These are phyloP conservation scores for Penicillium thymicola DNA, from an alignment of 2,329 filamentous ascomycete species.

Conservation along the genomic window DNA sequence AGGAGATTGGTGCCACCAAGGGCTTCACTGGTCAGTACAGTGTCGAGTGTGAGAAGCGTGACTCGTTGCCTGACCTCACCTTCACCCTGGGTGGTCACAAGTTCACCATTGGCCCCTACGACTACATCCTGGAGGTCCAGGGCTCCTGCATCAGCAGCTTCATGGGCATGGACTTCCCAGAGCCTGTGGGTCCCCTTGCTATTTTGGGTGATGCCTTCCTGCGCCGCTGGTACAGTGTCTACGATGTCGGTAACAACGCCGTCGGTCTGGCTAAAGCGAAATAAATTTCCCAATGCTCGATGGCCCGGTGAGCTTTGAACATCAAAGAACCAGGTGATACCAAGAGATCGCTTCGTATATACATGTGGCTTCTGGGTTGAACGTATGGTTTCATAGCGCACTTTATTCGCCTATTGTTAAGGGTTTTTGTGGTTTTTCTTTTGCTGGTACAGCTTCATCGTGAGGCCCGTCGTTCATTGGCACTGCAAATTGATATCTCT, in stretches of 20 bases:
- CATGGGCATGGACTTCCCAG: constrained; percentile 91
- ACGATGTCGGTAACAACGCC: constrained; percentile 83
- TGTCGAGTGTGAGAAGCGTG: constrained; percentile 81
- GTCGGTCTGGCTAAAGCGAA: constrained; percentile 88
- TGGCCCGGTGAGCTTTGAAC: constrained; percentile 11
- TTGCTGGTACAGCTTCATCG: constrained; percentile 3
- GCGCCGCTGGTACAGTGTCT: constrained; percentile 73
- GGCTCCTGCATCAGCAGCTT: constrained; percentile 96
- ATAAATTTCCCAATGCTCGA: constrained; percentile 40
- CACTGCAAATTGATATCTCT: constrained; percentile 14
- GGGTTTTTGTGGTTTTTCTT: constrained; percentile 10
- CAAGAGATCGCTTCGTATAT: constrained; percentile 18
- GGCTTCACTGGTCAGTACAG: constrained; percentile 95
- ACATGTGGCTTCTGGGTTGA: constrained; percentile 12
- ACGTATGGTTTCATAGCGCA: constrained; percentile 10
- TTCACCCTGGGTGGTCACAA: constrained; percentile 89
- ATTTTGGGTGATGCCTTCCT: constrained; percentile 75
- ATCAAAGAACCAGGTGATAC: constrained; percentile 8
- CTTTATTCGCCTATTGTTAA: constrained; percentile 12
- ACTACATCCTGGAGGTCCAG: constrained; percentile 95
- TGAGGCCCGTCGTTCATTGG: constrained; percentile 7
- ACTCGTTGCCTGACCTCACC: constrained; percentile 80
- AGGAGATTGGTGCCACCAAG: constrained; percentile 98
- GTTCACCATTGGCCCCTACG: constrained; percentile 82
- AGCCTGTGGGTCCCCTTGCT: constrained; percentile 82